Evolutionary conservation across 768 basidiomycete genomes (phyloP), one percentile per base, ranked within the genome.

Genomic region (Kondoa subrosea): DNA sequence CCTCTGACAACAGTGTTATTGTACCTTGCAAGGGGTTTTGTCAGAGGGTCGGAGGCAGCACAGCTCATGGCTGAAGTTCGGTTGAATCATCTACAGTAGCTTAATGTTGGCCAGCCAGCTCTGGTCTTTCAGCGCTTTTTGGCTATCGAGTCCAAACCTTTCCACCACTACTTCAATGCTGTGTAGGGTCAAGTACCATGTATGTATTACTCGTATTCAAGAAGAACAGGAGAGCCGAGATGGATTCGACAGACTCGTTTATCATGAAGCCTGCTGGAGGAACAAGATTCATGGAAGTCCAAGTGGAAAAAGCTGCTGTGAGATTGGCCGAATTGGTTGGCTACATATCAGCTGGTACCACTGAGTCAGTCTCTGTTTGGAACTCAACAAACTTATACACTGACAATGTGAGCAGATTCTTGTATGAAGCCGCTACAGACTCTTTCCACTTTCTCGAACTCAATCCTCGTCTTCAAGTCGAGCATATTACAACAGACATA

Each of bases 401-500:
- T 56, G 8, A n/a, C n/a, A n/a, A n/a, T n/a, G n/a, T 33, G 29
- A 1, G 29, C 33, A 59, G 56, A 32, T 91, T 97, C 78, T 85
- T 99, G 50, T 99, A 97, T 79, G 92, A 87, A 72, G 90, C 89
- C 70, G 82, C 85, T 0, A 93, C 96, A 69, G 90, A 97, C 75
- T 83, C 85, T 31, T 99, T 97, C 80, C 89, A 87, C 80, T 99
- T 99, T 83, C 83, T 99, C 71, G 95, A 99, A 78, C 84, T 99
- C 69, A 99, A 99, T 78, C 95, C 95, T 59, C 92, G 95, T 82
- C 86, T 99, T 26, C 95, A 99, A 80, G 95, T 99, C 74, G 95
- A 99, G 80, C 95, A 99, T 77, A 95, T 95, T 12, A 99, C 95
- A 14, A 99, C 95, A 26, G 95, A 99, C 78, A 99, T 97, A 90